Evolutionary conservation across 768 basidiomycete species (phyloP), one percentile per base, ranked within the genome.

Genomic region (Trametopsis cervina): DNA sequence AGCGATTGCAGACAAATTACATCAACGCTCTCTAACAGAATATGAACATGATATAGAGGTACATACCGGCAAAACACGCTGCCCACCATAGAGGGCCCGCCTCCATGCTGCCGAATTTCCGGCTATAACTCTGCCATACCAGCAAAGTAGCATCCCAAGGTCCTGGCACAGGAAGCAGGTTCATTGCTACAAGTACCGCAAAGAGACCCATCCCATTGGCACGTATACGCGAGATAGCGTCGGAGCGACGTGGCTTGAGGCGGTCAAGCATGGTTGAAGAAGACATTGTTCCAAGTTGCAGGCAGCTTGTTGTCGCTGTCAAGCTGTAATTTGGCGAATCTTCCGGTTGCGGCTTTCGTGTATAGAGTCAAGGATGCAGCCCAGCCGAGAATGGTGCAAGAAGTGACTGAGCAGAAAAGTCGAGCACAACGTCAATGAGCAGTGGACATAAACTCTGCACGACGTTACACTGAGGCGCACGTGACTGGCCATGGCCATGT

Each of bases 201-300:
- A 63, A 46, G 24, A 72, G 60, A 40, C 58, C 62, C 18, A 71
- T 53, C 1, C 61, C 56, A 22, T 68, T 70, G 40, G 62, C 70
- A 36, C 71, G 69, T 41, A 72, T 54, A 42, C 71, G 63, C n/a
- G 69, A 46, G 5, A 63, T 45, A 2, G 70, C 70, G 46, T 72
- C 69, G 38, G 58, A 62, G 42, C 62, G 67, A 18, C 63, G 36
- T 1, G 69, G 71, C 51, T 67, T 72, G 33, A 62, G 45, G 51
- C 52, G 57, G 51, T 63, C 58, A 7, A 58, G 33, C 11, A 60
- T 29, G 6, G 7, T 41, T 4, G 39, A 25, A 2, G 46, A 41
- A 15, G 29, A 7, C 29, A 33, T 33, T 7, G 29, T 33, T 33
- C 29, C n/a, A n/a, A n/a, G n/a, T n/a, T n/a, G n/a, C n/a, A n/a